Evolutionary conservation across 179 eudicot species (phyloP), one percentile per base, ranked within the genome.

Genomic region (Sideroxylon spinosum): DNA sequence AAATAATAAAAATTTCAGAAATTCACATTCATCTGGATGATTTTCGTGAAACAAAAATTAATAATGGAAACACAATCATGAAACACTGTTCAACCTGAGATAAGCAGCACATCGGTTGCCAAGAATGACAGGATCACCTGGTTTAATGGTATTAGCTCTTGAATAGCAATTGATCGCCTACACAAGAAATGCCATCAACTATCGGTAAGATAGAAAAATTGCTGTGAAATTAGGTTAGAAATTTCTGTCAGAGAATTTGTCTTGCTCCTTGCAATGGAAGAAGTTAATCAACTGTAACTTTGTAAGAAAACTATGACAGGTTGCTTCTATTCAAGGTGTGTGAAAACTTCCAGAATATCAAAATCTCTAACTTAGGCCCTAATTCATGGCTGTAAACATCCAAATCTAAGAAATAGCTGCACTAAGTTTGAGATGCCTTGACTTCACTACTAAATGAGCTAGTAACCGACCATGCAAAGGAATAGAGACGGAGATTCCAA

Each of bases 41-140:
- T 28, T 32, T 26, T 25, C 3, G 63, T 48, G 28, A 53, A 70
- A 65, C 23, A 56, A 76, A 50, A 68, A 64, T n/a, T 72, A 29
- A 74, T 16, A 48, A 56, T 71, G 81, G 20, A 67, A 76, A 64
- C 13, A 57, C 68, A 57, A 59, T 23, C 20, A 23, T 57, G 23
- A 62, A 73, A 78, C 49, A 65, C 71, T 14, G 50, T 62, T 61
- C 62, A 77, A 91, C 99, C 98, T 90, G 78, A 92, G 89, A 84
- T 94, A 92, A 11, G 98, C 92, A 86, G 91, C 86, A 88, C 97
- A 90, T 86, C 99, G 86, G 84, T 97, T 97, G 89, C 92, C 89
- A 74, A 97, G 88, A 80, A 97, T 89, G 78, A 88, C 79, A 69
- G 98, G 86, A 86, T 97, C 92, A 75, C 82, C 81, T 12, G 95